phyloP scores from a whole-genome alignment of 2,329 filamentous ascomycete genomes.

The Trichoderma breve region DNA sequence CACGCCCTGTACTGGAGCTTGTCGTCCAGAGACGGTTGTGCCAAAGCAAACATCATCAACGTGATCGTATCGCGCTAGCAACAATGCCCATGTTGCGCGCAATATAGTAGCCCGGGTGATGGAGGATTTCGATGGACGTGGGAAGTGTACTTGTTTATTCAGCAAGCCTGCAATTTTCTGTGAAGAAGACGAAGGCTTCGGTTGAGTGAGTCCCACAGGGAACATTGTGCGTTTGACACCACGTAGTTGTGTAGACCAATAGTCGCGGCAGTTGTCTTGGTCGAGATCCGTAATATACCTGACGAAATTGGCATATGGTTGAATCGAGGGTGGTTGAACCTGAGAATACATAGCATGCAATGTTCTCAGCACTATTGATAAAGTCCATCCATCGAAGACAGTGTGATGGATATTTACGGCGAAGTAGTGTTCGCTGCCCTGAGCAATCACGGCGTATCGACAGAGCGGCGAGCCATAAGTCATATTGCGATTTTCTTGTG shows the following conservation, averaged over 20 bases:
- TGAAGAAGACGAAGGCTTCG: background rate
- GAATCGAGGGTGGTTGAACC: background rate
- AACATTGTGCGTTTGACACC: conserved; percentile 9
- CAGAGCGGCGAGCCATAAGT: conserved; percentile 10
- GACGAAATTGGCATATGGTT: background rate
- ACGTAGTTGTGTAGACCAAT: conserved; percentile 22
- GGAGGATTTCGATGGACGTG: background rate
- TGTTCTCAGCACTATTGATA: background rate
- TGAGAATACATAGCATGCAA: background rate
- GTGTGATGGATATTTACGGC: conserved; percentile 1
- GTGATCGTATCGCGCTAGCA: conserved; percentile 36
- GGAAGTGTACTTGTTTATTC: background rate
- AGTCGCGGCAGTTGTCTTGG: background rate
- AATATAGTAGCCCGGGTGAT: conserved; percentile 22
- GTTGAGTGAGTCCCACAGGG: background rate
- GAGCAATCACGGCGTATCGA: background rate
- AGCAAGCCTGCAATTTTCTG: background rate
- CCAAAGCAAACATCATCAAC: conserved; percentile 27
- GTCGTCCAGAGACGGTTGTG: conserved; percentile 24
- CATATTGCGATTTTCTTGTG: background rate
- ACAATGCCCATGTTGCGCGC: conserved; percentile 8
- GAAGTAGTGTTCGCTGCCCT: background rate
- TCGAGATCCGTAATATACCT: conserved; percentile 5
- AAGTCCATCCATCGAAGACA: conserved; percentile 1
- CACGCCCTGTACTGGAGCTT: conserved; percentile 23